Base-by-base conservation (phyloP, 2,329 filamentous ascomycete genomes). In the Colletotrichum sublineola region DNA sequence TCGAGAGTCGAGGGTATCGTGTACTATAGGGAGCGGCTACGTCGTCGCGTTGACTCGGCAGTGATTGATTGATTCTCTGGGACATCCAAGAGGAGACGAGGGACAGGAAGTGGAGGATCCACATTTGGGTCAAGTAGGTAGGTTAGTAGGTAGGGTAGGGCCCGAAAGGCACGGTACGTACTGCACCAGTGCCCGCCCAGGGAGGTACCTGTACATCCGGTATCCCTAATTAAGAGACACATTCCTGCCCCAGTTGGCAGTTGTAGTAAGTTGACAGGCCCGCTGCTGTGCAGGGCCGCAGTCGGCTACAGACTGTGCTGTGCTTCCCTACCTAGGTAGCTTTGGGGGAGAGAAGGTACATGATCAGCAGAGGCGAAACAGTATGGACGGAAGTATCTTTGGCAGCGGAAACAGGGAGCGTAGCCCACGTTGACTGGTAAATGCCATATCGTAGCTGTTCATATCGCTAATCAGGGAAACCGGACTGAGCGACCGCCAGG, bases 1-100 rank as follows among this genome's bases (percentile, higher is more conserved):
- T 46, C 20, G 48, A n/a, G 36, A 24, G 46, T 52, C 55, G 67
- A 70, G 63, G 66, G 48, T 73, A 65, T 73, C 67, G 70, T 61
- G 62, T 31, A 48, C 46, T 48, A 48, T 48, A 50, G 56, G 64
- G 29, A 61, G 46, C 12, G 33, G 60, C 40, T 63, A 48, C 24
- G 55, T 64, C 50, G 46, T 69, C 70, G 70, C 70, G 70, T 62
- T 55, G 66, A 70, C 61, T 73, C 66, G 70, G 29, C 24, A 33
- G 58, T 55, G 48, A 55, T 69, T 55, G 48, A 55, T 69, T 53
- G 40, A 44, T 58, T 68, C 31, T 55, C 48, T 38, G 46, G 58
- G 24, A 60, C 42, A 31, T 57, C 33, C 55, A 55, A 38, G 63
- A 71, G 40, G 65, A 63, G 69, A 68, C 69, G 65, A 63, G 50